These are phyloP conservation scores for Fusarium temperatum DNA, from an alignment of 2,329 filamentous ascomycete genomes.

Conservation along the genomic window DNA sequence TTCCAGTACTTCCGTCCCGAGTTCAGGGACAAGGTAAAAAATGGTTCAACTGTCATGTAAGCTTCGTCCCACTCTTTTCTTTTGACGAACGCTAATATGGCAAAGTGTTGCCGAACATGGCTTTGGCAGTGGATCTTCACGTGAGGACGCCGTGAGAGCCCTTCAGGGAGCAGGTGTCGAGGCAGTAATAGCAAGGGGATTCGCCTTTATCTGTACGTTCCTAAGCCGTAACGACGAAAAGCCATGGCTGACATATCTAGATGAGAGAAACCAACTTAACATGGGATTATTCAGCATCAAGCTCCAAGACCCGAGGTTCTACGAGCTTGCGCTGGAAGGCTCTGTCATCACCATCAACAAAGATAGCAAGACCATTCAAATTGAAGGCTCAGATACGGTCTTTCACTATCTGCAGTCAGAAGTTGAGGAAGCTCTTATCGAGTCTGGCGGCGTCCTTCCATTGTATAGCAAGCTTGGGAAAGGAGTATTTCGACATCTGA, in stretches of 20 bases:
- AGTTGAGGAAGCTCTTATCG: not conserved
- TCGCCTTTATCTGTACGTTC: conserved; percentile 26
- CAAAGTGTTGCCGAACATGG: not conserved
- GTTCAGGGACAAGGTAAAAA: conserved; percentile 19
- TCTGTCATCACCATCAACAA: not conserved
- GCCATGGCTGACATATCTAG: not conserved
- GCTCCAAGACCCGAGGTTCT: not conserved
- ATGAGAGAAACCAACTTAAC: not conserved
- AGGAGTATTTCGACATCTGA: not conserved
- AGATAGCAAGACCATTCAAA: not conserved
- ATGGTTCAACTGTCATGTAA: conserved; percentile 14
- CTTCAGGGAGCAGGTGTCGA: conserved; percentile 14
- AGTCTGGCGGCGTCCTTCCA: not conserved
- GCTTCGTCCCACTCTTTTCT: fast-evolving
- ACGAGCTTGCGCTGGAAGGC: not conserved
- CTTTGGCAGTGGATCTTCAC: conserved; percentile 4
- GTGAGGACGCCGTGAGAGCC: conserved; percentile 23
- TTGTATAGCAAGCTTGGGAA: not conserved
- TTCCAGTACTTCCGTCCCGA: conserved; percentile 29
- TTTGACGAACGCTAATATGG: not conserved
- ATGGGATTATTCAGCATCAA: not conserved
- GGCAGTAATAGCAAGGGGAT: conserved; percentile 28
- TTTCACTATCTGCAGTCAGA: not conserved
- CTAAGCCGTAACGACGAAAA: fast-evolving
- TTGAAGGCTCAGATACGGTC: not conserved